Evolutionary conservation across 352 stramenopile species (phyloP), one percentile per base, ranked within the genome.

Genomic region (Pythium monospermum): DNA sequence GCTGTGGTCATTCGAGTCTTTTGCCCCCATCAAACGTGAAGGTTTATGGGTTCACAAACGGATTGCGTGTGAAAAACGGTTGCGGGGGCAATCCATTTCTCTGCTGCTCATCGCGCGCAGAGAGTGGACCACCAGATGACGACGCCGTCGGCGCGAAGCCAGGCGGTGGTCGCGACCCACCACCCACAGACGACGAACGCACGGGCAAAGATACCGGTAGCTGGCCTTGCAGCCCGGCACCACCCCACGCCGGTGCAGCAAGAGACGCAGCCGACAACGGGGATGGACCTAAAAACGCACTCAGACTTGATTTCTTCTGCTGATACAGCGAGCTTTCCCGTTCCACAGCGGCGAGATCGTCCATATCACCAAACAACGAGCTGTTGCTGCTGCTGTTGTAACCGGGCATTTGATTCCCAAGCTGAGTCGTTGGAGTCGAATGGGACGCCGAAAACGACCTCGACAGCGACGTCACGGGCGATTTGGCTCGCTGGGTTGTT

Each of bases 301-400:
- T 92, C 52, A 92, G 64, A 59, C 78, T 92, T 44, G 82, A 92
- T 28, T 69, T 66, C 22, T 76, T 66, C 26, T 85, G 76, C 52
- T 86, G 76, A 55, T 91, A 92, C 46, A 72, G 61, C 27, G 74
- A 59, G 22, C 66, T 84, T 35, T 85, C 76, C 7, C 68, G 74
- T 52, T 92, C 82, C 11, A 92, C 66, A 18, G 79, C 82, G 6
- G 66, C 76, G 68, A 92, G 66, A 42, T 90, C 76, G 26, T 68
- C 57, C 76, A 91, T 83, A 12, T 71, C 60, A 8, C 62, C 64
- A 57, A 83, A 87, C 6, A 53, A 7, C n/a, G n/a, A n/a, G n/a
- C n/a, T n/a, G n/a, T n/a, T n/a, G n/a, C n/a, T n/a, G 47, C 45
- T 63, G 12, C 49, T 25, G 49, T 28, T 33, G 15, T 44, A 45